These are phyloP conservation scores for Trichoderma koningiopsis DNA, from an alignment of 2,329 filamentous ascomycete species.

Conservation along the genomic window DNA sequence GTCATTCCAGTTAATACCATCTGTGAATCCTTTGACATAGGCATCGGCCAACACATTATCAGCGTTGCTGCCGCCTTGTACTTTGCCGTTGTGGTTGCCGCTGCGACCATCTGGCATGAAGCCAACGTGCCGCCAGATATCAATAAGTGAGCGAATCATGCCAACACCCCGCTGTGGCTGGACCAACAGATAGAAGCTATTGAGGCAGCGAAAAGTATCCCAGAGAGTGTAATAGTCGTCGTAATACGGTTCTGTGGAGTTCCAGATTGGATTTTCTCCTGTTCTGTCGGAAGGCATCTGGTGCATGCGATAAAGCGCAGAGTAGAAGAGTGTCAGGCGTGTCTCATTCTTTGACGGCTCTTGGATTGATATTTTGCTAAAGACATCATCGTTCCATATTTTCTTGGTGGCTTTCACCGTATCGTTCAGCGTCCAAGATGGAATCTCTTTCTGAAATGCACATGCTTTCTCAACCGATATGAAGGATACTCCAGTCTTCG, in stretches of 20 bases:
- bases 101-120: conserved; percentile 58
- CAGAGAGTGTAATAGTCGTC: conserved; percentile 63
- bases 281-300: conserved; percentile 63
- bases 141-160: conserved; percentile 54
- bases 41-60: conserved; percentile 64
- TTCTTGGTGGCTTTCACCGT: conserved; percentile 44
- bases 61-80: conserved; percentile 61
- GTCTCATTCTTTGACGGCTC: conserved; percentile 44
- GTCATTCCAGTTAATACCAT: conserved; percentile 57
- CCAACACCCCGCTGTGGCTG: conserved; percentile 12
- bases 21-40: conserved; percentile 52
- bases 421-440: conserved; percentile 45
- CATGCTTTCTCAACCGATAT: conserved; percentile 52
- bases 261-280: conserved; percentile 60
- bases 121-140: conserved; percentile 58
- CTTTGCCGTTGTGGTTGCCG: conserved; percentile 59
- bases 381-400: conserved; percentile 48
- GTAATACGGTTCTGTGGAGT: conserved; percentile 57
- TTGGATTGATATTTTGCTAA: conserved; percentile 46
- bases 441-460: conserved; percentile 49
- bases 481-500: conserved; percentile 54
- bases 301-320: conserved; percentile 62
- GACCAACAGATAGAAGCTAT: conserved; percentile 23
- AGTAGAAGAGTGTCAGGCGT: conserved; percentile 57
- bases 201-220: conserved; percentile 53